phyloP scores from a whole-genome alignment of 306 rosid species.

The Rosa rugosa region DNA sequence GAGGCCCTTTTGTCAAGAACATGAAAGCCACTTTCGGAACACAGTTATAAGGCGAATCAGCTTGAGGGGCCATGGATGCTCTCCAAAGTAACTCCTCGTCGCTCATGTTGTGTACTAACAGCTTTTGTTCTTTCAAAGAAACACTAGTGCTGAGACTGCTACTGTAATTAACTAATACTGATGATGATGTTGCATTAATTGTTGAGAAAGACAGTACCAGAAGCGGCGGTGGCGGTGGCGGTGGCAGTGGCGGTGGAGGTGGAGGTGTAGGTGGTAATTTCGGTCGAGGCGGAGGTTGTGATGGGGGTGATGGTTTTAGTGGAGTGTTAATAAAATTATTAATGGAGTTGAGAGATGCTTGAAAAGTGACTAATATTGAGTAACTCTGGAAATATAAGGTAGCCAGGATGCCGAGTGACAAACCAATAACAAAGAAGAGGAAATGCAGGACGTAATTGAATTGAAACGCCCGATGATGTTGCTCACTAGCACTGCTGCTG shows the following conservation, averaged over 20 bases:
- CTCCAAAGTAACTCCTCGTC: constrained; percentile 55
- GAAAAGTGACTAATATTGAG: constrained; percentile 25
- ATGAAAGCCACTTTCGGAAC: constrained; percentile 62
- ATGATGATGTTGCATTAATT: background rate
- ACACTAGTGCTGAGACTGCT: background rate
- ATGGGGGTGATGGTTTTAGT: background rate
- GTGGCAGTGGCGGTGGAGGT: background rate
- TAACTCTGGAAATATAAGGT: constrained; percentile 32
- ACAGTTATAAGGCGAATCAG: background rate
- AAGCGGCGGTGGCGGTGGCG: background rate
- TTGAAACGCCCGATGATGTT: background rate
- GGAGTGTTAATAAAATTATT: background rate
- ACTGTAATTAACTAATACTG: background rate
- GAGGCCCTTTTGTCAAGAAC: constrained; percentile 53
- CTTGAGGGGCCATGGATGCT: constrained; percentile 36
- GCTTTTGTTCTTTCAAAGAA: constrained; percentile 17
- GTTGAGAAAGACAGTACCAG: background rate
- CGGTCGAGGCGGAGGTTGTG: background rate
- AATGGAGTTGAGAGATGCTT: constrained; percentile 10
- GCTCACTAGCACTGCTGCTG: background rate
- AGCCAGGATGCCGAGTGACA: constrained; percentile 42
- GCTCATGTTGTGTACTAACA: constrained; percentile 49
- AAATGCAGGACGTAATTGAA: constrained; percentile 25
- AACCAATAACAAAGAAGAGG: constrained; percentile 39
- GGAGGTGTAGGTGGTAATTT: background rate